Evolutionary conservation across 305 asterid species (phyloP), one percentile per base, ranked within the genome.

Genomic region (Euphrasia arctica): DNA sequence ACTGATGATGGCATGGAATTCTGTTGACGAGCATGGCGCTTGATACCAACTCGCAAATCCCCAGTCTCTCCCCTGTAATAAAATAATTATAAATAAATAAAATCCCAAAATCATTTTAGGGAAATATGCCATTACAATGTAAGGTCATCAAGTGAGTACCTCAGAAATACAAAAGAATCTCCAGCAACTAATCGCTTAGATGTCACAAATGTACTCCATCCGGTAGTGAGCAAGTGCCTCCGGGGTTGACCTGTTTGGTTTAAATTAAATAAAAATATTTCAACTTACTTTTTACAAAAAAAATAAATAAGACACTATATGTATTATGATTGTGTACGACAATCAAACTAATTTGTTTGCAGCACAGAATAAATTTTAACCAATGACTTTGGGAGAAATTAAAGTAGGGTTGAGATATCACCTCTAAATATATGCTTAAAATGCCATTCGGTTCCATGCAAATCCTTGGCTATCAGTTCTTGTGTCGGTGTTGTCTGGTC

Each of bases 141-240:
- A 1, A 1, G 9, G 0, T 39, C 45, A 39, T 39, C 3, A 9
- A 10, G 45, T 39, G 12, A 50, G 54, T 50, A 50, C 55, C 97
- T 85, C 68, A 90, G 61, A 82, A 90, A 90, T 60, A 85, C 90
- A 62, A 90, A 85, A 28, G 90, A 83, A 66, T 90, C 97, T 1
- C 97, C 96, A 0, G 95, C 90, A 28, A 76, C 73, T 75, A 90
- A 78, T 82, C 92, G 77, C 83, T 90, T 90, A 4, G 97, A 88
- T 62, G 96, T 78, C 45, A 90, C 95, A 65, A 90, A 90, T 13
- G 97, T 85, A 66, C 97, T 90, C 97, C 97, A 90, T 66, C 97
- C 96, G 22, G 97, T 90, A 47, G 97, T 90, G 18, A 90, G 89
- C 31, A 90, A 75, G 82, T 90, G 95, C 51, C 97, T 90, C 69